These are phyloP conservation scores for Exobasidium cylindrosporum DNA, from an alignment of 1,284 basidiomycete genomes.

Conservation along the genomic window DNA sequence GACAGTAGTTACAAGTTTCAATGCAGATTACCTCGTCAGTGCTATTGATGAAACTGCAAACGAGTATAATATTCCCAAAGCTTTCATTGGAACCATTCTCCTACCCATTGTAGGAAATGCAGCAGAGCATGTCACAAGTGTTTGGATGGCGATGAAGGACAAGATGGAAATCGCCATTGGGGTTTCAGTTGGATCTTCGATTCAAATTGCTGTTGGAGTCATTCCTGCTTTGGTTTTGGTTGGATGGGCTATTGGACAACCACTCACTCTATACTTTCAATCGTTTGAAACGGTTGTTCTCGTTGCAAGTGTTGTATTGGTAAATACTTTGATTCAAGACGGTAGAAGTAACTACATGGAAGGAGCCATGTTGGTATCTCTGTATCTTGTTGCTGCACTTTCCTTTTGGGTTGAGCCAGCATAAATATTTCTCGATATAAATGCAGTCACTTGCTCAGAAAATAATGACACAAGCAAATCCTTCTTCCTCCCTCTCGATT, in stretches of 20 bases:
- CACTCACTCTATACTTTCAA: conserved; percentile 51
- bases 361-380: conserved; percentile 56
- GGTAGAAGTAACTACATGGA: conserved; percentile 50
- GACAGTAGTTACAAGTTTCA: conserved; percentile 51
- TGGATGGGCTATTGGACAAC: conserved; percentile 55
- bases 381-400: conserved; percentile 38
- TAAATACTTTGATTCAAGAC: conserved; percentile 54
- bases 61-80: conserved; percentile 51
- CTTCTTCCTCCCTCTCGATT: too few species aligned
- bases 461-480: too few species aligned
- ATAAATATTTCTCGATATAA: too few species aligned
- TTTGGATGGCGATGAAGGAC: conserved; percentile 51
- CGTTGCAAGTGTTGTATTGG: conserved; percentile 52
- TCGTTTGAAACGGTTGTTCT: conserved; percentile 40
- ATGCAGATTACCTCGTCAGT: conserved; percentile 56
- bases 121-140: conserved; percentile 52
- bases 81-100: conserved; percentile 63
- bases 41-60: conserved; percentile 53
- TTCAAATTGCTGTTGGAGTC: conserved; percentile 49
- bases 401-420: conserved; percentile 45
- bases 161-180: conserved; percentile 63
- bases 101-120: conserved; percentile 77
- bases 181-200: conserved; percentile 81
- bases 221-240: conserved; percentile 54
- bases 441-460: too few species aligned